These are phyloP conservation scores for Hyaloscypha variabilis DNA, from an alignment of 495 filamentous ascomycete species.

Conservation along the genomic window DNA sequence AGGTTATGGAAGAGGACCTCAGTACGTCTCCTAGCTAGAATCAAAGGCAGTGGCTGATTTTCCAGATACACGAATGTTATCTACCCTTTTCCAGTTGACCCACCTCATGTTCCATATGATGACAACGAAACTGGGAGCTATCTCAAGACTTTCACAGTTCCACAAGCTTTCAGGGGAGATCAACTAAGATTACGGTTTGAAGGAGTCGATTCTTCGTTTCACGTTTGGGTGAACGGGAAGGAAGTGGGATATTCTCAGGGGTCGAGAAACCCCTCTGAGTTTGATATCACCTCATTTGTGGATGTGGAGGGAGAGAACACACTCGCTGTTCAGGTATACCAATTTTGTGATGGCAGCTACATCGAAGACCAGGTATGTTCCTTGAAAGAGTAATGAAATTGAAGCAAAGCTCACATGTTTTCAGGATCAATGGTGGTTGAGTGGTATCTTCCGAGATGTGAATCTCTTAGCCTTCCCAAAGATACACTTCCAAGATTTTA, in stretches of 20 bases:
- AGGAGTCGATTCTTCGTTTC: slow-evolving; percentile 70
- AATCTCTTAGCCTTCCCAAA: slow-evolving; percentile 63
- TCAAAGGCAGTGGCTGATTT: background rate
- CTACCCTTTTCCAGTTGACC: slow-evolving; percentile 62
- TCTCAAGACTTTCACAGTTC: slow-evolving; percentile 52
- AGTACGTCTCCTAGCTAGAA: slow-evolving; percentile 9
- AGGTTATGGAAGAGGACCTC: slow-evolving; percentile 53
- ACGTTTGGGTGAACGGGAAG: slow-evolving; percentile 66
- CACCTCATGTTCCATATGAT: slow-evolving; percentile 62
- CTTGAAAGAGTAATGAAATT: background rate
- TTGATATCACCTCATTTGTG: slow-evolving; percentile 60
- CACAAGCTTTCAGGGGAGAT: slow-evolving; percentile 23
- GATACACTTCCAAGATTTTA: slow-evolving; percentile 59
- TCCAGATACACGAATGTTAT: slow-evolving; percentile 69
- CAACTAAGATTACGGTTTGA: slow-evolving; percentile 63
- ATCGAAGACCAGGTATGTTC: slow-evolving; percentile 62
- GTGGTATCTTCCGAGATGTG: slow-evolving; percentile 73
- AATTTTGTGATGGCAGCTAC: slow-evolving; percentile 67
- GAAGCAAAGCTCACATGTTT: no score
- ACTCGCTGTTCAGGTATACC: slow-evolving; percentile 66
- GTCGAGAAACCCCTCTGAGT: slow-evolving; percentile 67
- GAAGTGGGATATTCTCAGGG: slow-evolving; percentile 71
- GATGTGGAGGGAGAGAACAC: slow-evolving; percentile 48
- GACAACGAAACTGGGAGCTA: slow-evolving; percentile 70
- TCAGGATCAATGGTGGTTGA: slow-evolving; percentile 57